A percentile compares a stretch with the other conserved stretches of the same genome.
phyloP scores from a whole-genome alignment of 2,329 filamentous ascomycete species.

The Diaporthe batatas region DNA sequence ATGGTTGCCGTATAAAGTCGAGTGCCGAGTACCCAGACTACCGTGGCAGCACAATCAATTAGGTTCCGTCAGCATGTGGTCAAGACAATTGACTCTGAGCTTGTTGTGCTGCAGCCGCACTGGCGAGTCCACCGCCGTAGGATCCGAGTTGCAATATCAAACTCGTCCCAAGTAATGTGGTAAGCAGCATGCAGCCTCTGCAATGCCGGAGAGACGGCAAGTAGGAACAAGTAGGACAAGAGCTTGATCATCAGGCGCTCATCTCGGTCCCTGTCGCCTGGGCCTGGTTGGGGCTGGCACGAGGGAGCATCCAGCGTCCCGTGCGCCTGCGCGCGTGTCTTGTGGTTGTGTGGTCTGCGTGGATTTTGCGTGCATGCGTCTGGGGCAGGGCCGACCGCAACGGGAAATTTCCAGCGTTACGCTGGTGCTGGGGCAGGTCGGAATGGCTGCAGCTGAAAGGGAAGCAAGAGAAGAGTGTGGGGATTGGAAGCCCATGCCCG shows the following conservation, averaged over 20 bases:
- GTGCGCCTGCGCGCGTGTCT: slow-evolving; percentile 4
- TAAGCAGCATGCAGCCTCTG: not conserved
- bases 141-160: slow-evolving; percentile 22
- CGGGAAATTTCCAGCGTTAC: slow-evolving; percentile 36
- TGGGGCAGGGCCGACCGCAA: slow-evolving; percentile 13
- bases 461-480: slow-evolving; percentile 31
- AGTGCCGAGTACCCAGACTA: too few species aligned
- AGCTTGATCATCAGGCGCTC: slow-evolving; percentile 27
- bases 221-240: not conserved
- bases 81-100: slow-evolving; percentile 25
- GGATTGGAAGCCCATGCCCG: slow-evolving; percentile 24
- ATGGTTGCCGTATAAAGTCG: not conserved
- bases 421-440: slow-evolving; percentile 26
- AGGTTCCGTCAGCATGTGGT: slow-evolving; percentile 11
- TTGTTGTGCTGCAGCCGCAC: slow-evolving; percentile 4
- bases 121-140: not conserved
- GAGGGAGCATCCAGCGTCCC: slow-evolving; percentile 8
- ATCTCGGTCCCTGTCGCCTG: slow-evolving; percentile 30
- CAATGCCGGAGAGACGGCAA: slow-evolving; percentile 1
- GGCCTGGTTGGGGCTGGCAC: too few species aligned
- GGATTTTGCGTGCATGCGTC: not conserved
- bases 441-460: slow-evolving; percentile 28
- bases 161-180: slow-evolving; percentile 28
- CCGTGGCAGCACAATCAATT: slow-evolving; percentile 8
- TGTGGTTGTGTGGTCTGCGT: not conserved